Conservation (phyloP, 768 basidiomycete species). For the Rhodotorula taiwanensis region DNA sequence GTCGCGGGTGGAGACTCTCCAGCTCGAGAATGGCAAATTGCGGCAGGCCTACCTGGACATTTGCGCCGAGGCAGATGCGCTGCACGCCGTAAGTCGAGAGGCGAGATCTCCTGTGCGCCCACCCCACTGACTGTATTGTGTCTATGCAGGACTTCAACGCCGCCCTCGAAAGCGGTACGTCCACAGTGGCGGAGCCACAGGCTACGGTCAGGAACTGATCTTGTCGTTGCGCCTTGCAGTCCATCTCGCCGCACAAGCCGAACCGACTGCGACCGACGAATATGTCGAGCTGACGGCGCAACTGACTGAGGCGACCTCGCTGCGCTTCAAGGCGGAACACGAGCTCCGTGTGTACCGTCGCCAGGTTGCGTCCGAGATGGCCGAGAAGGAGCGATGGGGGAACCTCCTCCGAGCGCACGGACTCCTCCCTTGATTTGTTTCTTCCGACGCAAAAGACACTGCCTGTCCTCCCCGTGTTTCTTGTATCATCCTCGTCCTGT, state of each 20-base stretch:
- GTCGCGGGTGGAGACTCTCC: not conserved
- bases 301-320: not conserved
- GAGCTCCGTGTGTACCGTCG: constrained; percentile 16
- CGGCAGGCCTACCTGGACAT: constrained; percentile 23
- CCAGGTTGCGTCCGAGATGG: constrained; percentile 3
- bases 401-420: constrained; percentile 16
- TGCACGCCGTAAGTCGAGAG: not conserved
- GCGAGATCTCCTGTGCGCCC: not conserved
- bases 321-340: constrained; percentile 15
- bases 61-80: constrained; percentile 13
- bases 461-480: too few relatives aligned
- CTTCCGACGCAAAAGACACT: too few relatives aligned
- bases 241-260: constrained; percentile 16
- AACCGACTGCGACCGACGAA: constrained; percentile 15
- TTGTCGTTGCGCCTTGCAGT: not conserved
- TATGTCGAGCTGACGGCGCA: constrained; percentile 21
- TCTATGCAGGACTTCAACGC: constrained; percentile 11
- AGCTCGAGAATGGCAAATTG: constrained; percentile 3
- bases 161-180: constrained; percentile 19
- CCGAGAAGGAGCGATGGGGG: constrained; percentile 20
- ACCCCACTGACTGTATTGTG: not conserved
- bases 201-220: not conserved
- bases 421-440: not conserved
- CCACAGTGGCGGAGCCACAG: not conserved
- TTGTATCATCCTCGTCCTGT: too few relatives aligned